phyloP scores from a whole-genome alignment of 495 filamentous ascomycete genomes.

The Bryoglossum gracile region DNA sequence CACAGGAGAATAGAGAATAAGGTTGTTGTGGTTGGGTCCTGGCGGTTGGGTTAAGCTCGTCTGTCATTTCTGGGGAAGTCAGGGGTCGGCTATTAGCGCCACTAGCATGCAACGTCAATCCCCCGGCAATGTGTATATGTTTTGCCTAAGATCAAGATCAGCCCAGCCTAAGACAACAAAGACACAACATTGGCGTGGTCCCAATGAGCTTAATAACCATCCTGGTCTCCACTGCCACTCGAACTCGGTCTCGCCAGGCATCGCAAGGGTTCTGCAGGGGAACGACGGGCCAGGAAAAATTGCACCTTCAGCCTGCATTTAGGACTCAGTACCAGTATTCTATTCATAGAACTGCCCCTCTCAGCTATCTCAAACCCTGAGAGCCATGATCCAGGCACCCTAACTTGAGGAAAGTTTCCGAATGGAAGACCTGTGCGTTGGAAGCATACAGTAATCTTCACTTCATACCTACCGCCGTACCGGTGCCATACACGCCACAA shows the following conservation, averaged over 20 bases:
- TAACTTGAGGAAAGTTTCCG: background rate
- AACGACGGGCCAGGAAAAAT: constrained; percentile 4
- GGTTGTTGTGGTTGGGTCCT: too few relatives aligned
- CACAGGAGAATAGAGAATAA: too few relatives aligned
- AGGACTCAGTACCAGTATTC: background rate
- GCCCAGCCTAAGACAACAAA: background rate
- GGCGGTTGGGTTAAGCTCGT: too few relatives aligned
- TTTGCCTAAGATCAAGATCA: constrained; percentile 2
- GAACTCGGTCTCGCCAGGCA: background rate
- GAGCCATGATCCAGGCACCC: background rate
- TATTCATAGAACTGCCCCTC: constrained; percentile 7
- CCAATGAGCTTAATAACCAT: background rate
- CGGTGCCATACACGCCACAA: background rate
- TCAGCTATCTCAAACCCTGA: background rate
- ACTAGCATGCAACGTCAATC: constrained; percentile 5
- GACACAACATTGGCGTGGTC: background rate
- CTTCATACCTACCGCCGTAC: background rate
- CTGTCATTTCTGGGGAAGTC: background rate
- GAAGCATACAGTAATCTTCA: background rate
- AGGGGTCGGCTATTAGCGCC: background rate
- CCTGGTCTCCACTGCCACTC: background rate
- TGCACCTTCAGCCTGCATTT: constrained; percentile 8
- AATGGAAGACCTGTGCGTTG: too few relatives aligned
- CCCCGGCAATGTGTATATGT: constrained; percentile 12
- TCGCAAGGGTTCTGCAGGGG: background rate